Conservation (phyloP, 2,329 filamentous ascomycete species). For the Apiospora hydei region DNA sequence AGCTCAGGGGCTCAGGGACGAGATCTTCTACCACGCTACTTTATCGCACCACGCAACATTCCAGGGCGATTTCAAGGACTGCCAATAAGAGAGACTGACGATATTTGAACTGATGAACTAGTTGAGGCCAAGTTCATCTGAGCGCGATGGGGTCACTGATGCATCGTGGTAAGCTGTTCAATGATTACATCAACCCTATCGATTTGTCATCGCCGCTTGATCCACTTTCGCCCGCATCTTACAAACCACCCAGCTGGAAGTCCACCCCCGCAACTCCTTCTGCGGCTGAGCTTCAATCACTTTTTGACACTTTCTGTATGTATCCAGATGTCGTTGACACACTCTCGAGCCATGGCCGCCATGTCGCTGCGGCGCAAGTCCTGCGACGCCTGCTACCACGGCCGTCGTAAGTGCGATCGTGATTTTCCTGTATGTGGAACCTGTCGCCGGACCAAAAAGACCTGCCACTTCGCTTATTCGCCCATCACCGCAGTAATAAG, state of each 20-base stretch:
- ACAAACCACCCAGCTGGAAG: background rate
- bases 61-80: no score
- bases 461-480: background rate
- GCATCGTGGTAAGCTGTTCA: no score
- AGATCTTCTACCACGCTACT: no score
- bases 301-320: background rate
- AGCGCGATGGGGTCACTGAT: no score
- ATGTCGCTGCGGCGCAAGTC: background rate
- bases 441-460: background rate
- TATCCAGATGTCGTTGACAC: background rate
- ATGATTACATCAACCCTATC: background rate
- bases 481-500: background rate
- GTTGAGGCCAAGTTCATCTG: no score
- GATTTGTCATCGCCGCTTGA: constrained; percentile 4
- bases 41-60: no score
- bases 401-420: background rate
- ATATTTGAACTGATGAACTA: no score
- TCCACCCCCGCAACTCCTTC: background rate
- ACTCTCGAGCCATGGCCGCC: background rate
- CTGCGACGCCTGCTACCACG: background rate
- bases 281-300: background rate
- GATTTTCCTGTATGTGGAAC: background rate
- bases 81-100: no score
- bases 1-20: no score
- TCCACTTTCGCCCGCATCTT: background rate